Base-by-base conservation (phyloP, 1,139 yeast species). In the Lodderomyces oxycetoniae region DNA sequence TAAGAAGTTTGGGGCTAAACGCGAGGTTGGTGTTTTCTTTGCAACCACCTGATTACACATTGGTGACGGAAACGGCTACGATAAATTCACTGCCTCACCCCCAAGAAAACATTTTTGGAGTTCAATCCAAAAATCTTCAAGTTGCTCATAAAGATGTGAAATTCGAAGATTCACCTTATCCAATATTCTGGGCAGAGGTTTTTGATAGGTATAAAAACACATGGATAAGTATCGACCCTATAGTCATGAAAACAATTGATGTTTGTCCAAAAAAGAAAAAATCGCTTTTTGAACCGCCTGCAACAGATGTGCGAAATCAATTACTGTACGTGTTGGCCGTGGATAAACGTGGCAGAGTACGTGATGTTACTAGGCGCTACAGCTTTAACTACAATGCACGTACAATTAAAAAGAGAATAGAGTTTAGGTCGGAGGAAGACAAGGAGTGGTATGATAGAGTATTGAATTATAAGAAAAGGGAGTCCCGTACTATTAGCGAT, bases 171-270 rank as follows among this genome's bases (percentile, higher is more conserved):
- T 61, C 76, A 0, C 49, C 55, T 4, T 80, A 63, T 49, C 97
- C 97, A 0, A 67, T 87, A 0, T 87, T 83, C 50, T 91, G 98
- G 98, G 79, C 78, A 11, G 99, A 91, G 54, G 96, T 85, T 0
- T 91, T 95, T 94, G 91, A 91, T 53, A 71, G 71, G 33, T 75
- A 71, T 40, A 59, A 77, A 4, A 71, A 77, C 39, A 74, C 71
- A 41, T 89, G 96, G 95, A 71, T 87, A n/a, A 77, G 94, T 4
- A 67, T 88, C 1, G 97, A 91, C 48, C 94, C 96, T 0, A 63
- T 80, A 1, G 79, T 77, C 13, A 70, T 79, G 30, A 59, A 74
- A 36, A 59, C 72, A 0, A 76, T 89, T 14, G 96, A 88, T 50
- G 68, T 47, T 12, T 57, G 81, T n/a, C 79, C 89, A 1, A 69